A percentile compares a stretch with the other conserved stretches of the same genome.
Conservation (phyloP, 345 rosid genomes). For the Reutealis trisperma region DNA sequence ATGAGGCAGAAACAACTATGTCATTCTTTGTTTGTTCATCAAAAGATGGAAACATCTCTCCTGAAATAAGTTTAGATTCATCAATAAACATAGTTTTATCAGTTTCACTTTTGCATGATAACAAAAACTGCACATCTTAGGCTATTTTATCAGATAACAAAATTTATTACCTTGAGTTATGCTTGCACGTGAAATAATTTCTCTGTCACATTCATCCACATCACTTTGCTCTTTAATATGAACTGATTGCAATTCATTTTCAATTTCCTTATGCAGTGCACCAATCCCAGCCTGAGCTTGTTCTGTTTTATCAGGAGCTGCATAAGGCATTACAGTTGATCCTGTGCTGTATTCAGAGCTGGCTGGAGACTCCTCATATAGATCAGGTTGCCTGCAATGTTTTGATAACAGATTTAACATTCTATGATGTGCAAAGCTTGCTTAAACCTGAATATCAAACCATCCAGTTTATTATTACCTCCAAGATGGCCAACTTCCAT, state of each 20-base stretch:
- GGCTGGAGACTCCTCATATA: slow-evolving; percentile 75
- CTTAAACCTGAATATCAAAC: slow-evolving; percentile 5
- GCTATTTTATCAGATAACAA: neutral
- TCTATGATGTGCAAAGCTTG: slow-evolving; percentile 16
- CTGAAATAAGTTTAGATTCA: slow-evolving; percentile 32
- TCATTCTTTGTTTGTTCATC: slow-evolving; percentile 40
- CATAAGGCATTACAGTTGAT: slow-evolving; percentile 52
- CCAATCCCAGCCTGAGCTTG: slow-evolving; percentile 44
- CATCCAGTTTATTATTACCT: slow-evolving; percentile 47
- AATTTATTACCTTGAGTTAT: slow-evolving; percentile 49
- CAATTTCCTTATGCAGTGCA: slow-evolving; percentile 42
- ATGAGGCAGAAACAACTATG: slow-evolving; percentile 47
- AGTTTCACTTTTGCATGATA: neutral
- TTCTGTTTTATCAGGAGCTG: slow-evolving; percentile 45
- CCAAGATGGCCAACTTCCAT: slow-evolving; percentile 69
- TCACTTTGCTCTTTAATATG: slow-evolving; percentile 29
- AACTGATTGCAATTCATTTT: slow-evolving; percentile 23
- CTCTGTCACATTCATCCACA: slow-evolving; percentile 40
- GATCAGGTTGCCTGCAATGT: slow-evolving; percentile 69
- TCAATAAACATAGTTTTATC: slow-evolving; percentile 8
- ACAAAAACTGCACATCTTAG: slow-evolving; percentile 11
- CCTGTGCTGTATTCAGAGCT: slow-evolving; percentile 93
- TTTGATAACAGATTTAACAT: slow-evolving; percentile 22
- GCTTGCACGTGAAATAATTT: slow-evolving; percentile 37
- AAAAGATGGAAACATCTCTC: slow-evolving; percentile 40